Evolutionary conservation across 2,329 filamentous ascomycete species (phyloP), one percentile per base, ranked within the genome.

Genomic region (Ramularia endophylla): DNA sequence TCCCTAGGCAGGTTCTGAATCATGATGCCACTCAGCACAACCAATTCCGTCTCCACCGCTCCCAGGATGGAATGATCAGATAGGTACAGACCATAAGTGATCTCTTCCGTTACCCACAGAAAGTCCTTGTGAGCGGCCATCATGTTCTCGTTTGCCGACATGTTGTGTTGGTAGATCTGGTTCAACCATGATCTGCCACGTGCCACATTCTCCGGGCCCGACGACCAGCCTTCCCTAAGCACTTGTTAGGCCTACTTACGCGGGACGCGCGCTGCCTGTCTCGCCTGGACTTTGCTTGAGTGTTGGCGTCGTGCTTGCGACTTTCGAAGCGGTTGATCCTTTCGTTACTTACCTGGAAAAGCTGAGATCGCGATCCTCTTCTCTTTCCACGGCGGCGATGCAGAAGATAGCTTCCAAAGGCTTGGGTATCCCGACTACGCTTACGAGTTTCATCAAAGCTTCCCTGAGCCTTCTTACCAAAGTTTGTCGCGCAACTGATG

Each of bases 361-460:
- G 3, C 63, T 69, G 41, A 67, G 74, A 50, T 83, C 79, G 38
- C 69, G 73, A 51, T 83, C 79, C 54, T 80, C 77, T 0, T 65
- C 66, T 18, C 57, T 59, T 49, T 79, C 75, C 8, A 74, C 55
- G 12, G 67, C 63, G 42, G 61, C 65, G 39, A 81, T 78, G n/a
- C 70, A 65, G 6, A 80, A 65, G 31, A 81, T 72, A 1, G 76
- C 72, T 51, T 81, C 77, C 4, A 83, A 59, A 6, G 78, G 77
- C 53, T 80, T 81, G 58, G 75, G 79, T 0, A 82, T 75, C 1
- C 80, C 80, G 12, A 80, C 68, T 2, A 82, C 50, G 4, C 67
- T 65, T 8, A 78, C 66, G n/a, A 69, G 62, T 59, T 83, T 81
- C 43, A 83, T 59, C 9, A 83, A 63, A 0, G 70, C 71, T 58